Conservation (phyloP, 768 basidiomycete species). For the Termitomyces titanicus region DNA sequence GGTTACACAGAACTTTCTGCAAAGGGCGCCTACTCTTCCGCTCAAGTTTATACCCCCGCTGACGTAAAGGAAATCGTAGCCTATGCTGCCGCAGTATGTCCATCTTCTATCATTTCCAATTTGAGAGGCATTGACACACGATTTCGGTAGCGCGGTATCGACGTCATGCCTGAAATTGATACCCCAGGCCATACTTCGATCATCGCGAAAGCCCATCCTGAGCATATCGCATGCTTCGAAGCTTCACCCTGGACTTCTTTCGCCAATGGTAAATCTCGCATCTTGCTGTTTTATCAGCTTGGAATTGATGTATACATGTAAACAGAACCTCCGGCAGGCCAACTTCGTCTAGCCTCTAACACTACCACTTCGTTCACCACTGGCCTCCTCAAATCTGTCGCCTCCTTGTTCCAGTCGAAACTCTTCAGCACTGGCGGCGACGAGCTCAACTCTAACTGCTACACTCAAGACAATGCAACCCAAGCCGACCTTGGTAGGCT, state of each 20-base stretch:
- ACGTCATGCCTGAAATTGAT: conserved; percentile 74
- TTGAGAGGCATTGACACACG: background rate
- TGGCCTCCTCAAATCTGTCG: conserved; percentile 47
- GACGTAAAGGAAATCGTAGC: conserved; percentile 59
- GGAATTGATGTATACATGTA: background rate
- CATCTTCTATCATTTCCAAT: background rate
- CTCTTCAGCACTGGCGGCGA: conserved; percentile 83
- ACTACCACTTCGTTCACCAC: conserved; percentile 59
- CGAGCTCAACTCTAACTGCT: conserved; percentile 70
- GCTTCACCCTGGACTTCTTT: conserved; percentile 58
- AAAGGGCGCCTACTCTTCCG: conserved; percentile 64
- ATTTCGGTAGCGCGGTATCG: conserved; percentile 58
- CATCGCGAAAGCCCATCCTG: conserved; percentile 65
- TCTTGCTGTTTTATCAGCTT: background rate
- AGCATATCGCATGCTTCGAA: conserved; percentile 68
- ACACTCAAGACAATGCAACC: conserved; percentile 54
- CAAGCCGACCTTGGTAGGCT: conserved; percentile 46
- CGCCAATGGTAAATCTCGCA: conserved; percentile 39
- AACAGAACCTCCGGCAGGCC: conserved; percentile 78
- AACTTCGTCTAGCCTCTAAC: conserved; percentile 66
- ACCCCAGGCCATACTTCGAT: conserved; percentile 80
- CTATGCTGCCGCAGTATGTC: conserved; percentile 68
- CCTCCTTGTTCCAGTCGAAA: conserved; percentile 46
- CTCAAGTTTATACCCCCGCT: conserved; percentile 45
- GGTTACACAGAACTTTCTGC: conserved; percentile 55